phyloP scores from a whole-genome alignment of 148 eudicot species.

The Fallopia convolvulus region DNA sequence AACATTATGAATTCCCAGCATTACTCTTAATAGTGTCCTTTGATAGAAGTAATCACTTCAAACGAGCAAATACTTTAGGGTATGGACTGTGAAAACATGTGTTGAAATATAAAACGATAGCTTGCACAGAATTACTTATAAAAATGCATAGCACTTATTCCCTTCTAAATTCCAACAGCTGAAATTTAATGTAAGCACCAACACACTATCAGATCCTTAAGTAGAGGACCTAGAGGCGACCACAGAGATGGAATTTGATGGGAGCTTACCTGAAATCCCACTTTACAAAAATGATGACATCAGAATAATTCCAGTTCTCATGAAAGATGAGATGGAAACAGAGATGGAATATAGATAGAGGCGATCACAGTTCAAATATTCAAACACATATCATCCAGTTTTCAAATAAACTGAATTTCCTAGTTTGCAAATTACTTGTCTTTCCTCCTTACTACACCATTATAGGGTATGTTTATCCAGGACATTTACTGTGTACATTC shows the following conservation, averaged over 20 bases:
- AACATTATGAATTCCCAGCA: not conserved
- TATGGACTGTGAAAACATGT: not conserved
- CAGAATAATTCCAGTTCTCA: not conserved
- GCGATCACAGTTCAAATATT: not conserved
- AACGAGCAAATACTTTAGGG: not conserved
- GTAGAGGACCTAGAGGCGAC: too few relatives aligned
- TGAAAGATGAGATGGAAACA: not conserved
- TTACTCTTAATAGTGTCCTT: too few relatives aligned
- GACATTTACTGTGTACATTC: not conserved
- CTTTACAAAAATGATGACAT: not conserved
- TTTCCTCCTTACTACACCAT: not conserved
- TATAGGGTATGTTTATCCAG: not conserved
- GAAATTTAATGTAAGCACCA: not conserved
- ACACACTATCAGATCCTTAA: not conserved
- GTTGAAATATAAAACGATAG: not conserved
- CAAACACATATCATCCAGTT: not conserved
- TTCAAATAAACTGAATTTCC: not conserved
- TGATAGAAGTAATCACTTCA: not conserved
- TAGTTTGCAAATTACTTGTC: not conserved
- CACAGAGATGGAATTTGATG: too few relatives aligned
- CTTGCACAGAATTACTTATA: not conserved
- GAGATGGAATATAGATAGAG: not conserved
- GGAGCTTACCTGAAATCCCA: not conserved
- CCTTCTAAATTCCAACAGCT: not conserved
- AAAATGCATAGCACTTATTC: not conserved